phyloP scores from a whole-genome alignment of 1,284 basidiomycete genomes.

The Sanghuangporus sanghuang region DNA sequence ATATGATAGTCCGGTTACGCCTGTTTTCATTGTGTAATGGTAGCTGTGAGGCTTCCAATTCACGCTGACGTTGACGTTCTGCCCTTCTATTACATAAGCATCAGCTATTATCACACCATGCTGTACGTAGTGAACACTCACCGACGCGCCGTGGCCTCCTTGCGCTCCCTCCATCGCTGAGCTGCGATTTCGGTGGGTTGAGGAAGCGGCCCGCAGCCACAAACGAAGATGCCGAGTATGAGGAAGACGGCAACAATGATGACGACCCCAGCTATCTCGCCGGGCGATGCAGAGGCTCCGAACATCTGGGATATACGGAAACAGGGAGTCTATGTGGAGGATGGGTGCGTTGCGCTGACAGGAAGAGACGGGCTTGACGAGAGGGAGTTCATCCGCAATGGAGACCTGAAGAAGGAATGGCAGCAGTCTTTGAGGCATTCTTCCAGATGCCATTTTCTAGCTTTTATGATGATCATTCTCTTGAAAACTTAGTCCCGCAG shows the following conservation, averaged over 20 bases:
- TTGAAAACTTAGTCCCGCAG: neutral
- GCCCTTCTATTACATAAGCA: neutral
- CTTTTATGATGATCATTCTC: neutral
- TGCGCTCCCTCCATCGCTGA: neutral
- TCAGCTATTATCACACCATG: neutral
- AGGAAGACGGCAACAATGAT: conserved; percentile 4
- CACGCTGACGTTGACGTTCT: neutral
- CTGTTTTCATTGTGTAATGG: neutral
- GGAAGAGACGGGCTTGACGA: neutral
- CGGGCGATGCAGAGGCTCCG: neutral
- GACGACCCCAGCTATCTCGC: conserved; percentile 3
- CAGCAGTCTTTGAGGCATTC: neutral
- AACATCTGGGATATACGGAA: neutral
- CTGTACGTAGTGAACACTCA: neutral
- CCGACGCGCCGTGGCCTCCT: neutral
- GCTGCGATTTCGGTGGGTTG: conserved; percentile 1
- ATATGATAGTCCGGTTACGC: neutral
- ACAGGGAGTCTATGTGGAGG: neutral
- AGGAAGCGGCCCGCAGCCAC: neutral
- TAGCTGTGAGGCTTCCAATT: neutral
- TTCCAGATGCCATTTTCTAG: neutral
- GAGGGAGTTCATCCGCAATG: neutral
- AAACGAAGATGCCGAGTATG: conserved; percentile 1
- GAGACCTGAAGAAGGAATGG: neutral
- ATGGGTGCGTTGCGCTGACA: neutral